phyloP scores from a whole-genome alignment of 2,329 filamentous ascomycete species.

The Trichothecium sympodiale region DNA sequence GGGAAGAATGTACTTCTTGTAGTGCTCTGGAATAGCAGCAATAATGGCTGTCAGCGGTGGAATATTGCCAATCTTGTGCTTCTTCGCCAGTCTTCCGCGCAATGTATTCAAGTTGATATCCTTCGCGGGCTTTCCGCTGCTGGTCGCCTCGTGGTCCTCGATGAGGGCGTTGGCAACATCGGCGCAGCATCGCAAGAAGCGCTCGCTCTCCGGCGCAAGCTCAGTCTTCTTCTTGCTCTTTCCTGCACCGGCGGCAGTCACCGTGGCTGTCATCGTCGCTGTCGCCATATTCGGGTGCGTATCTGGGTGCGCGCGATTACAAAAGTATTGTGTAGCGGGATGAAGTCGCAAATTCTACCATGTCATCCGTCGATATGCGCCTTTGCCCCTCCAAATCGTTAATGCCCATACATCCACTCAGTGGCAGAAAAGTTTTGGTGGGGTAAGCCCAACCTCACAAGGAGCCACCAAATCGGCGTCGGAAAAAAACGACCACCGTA shows the following conservation, averaged over 20 bases:
- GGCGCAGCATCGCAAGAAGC: constrained; percentile 86
- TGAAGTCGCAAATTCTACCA: too few species aligned
- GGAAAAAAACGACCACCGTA: too few species aligned
- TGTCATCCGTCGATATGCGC: too few species aligned
- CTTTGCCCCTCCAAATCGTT: too few species aligned
- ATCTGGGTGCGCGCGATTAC: neutral
- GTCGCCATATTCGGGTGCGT: constrained; percentile 18
- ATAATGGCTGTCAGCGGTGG: constrained; percentile 95
- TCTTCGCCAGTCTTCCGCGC: constrained; percentile 79
- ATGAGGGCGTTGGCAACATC: constrained; percentile 92
- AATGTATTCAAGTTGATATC: constrained; percentile 90
- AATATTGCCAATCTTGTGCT: constrained; percentile 78
- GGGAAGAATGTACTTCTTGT: constrained; percentile 97
- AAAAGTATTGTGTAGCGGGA: neutral
- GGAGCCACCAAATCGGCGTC: too few species aligned
- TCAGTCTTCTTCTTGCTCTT: constrained; percentile 62
- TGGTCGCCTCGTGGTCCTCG: constrained; percentile 79
- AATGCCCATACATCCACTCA: too few species aligned
- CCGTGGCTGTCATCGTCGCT: constrained; percentile 40
- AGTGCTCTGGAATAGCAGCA: constrained; percentile 95
- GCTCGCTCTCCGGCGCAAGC: constrained; percentile 84
- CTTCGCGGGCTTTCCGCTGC: constrained; percentile 62
- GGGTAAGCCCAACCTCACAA: too few species aligned
- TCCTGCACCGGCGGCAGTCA: constrained; percentile 50
- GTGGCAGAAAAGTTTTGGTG: too few species aligned